These are phyloP conservation scores for Xylaria cubensis DNA, from an alignment of 495 filamentous ascomycete genomes.

Conservation along the genomic window DNA sequence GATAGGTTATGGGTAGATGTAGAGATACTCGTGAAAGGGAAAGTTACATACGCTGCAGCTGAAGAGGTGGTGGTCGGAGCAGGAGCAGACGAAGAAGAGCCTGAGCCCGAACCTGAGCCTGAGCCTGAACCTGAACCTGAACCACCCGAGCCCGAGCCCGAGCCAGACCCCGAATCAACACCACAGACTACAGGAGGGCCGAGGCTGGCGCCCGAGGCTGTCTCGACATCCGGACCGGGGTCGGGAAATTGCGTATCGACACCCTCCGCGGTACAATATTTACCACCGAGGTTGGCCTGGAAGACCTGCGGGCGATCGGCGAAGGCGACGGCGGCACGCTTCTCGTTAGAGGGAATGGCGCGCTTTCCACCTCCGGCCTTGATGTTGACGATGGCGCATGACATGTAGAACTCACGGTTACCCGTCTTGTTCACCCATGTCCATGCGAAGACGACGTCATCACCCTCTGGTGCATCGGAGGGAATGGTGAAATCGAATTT, in stretches of 20 bases:
- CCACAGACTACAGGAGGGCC: slow-evolving; percentile 40
- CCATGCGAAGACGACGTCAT: slow-evolving; percentile 69
- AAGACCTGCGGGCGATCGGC: slow-evolving; percentile 62
- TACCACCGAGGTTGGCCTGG: slow-evolving; percentile 62
- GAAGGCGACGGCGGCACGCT: slow-evolving; percentile 51
- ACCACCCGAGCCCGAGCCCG: slow-evolving; percentile 22
- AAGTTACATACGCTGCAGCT: slow-evolving; percentile 26
- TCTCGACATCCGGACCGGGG: slow-evolving; percentile 68
- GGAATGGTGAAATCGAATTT: slow-evolving; percentile 71
- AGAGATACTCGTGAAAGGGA: slow-evolving; percentile 4
- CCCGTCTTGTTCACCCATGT: slow-evolving; percentile 69
- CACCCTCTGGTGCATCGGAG: slow-evolving; percentile 60
- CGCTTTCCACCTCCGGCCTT: slow-evolving; percentile 45
- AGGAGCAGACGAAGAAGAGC: slow-evolving; percentile 13
- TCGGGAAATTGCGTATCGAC: slow-evolving; percentile 71
- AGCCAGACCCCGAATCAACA: slow-evolving; percentile 25
- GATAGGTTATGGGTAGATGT: background rate
- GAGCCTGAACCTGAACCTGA: slow-evolving; percentile 32
- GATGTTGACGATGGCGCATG: slow-evolving; percentile 67
- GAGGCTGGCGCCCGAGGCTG: slow-evolving; percentile 37
- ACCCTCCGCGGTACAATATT: slow-evolving; percentile 60
- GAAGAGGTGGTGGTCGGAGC: slow-evolving; percentile 15
- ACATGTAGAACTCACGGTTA: slow-evolving; percentile 75
- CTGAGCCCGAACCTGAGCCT: slow-evolving; percentile 30
- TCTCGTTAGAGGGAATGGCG: slow-evolving; percentile 25